A percentile compares a stretch with the other conserved stretches of the same genome.
Evolutionary conservation across 768 basidiomycete genomes (phyloP).

Genomic region (Serendipita vermifera): DNA sequence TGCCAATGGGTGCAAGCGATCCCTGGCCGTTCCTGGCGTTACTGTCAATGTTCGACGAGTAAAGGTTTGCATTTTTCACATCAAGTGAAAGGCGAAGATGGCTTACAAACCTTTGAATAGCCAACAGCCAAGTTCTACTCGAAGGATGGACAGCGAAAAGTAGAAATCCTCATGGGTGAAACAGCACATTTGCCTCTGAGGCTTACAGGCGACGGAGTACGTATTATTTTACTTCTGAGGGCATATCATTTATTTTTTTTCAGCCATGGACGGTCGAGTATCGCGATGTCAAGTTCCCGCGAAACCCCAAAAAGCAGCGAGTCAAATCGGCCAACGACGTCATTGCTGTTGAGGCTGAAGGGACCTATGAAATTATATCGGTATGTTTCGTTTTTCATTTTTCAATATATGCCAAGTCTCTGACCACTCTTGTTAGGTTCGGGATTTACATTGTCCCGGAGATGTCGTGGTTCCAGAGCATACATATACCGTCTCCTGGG

Average conservation of each 20-base stretch:
- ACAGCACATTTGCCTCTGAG: conserved; percentile 62
- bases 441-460: conserved; percentile 79
- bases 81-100: neutral
- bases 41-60: conserved; percentile 73
- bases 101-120: conserved; percentile 26
- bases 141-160: conserved; percentile 38
- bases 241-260: neutral
- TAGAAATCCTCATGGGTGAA: conserved; percentile 64
- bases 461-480: conserved; percentile 44
- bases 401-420: conserved; percentile 6
- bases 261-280: conserved; percentile 88
- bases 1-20: conserved; percentile 70
- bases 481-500: conserved; percentile 62
- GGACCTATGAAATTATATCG: conserved; percentile 58
- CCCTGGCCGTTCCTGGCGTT: conserved; percentile 62
- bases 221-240: conserved; percentile 18
- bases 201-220: conserved; percentile 80
- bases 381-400: conserved; percentile 29
- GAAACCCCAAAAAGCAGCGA: conserved; percentile 28
- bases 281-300: conserved; percentile 36
- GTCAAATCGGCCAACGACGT: conserved; percentile 55
- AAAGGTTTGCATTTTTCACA: conserved; percentile 37
- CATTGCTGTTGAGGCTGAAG: conserved; percentile 59
- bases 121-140: conserved; percentile 84
- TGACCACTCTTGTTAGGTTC: conserved; percentile 35